Percentiles rank a stretch among this genome's conserved stretches.
These are phyloP conservation scores for Plantago elongata DNA, from an alignment of 257 asterid species.

Conservation along the genomic window DNA sequence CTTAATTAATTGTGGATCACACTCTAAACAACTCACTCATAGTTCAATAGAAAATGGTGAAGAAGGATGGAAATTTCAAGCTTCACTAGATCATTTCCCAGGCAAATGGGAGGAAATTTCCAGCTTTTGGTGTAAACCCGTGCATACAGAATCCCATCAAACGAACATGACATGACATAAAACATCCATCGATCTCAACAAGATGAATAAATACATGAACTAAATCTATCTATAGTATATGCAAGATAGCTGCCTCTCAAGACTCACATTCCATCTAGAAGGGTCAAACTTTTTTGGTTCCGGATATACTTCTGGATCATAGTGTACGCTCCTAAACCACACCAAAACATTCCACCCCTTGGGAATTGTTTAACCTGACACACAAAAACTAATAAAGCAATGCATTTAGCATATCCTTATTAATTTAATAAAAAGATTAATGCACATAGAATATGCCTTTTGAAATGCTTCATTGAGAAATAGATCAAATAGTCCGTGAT, in stretches of 20 bases:
- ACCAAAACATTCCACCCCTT: constrained; percentile 83
- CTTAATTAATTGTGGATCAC: no score
- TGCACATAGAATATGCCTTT: no score
- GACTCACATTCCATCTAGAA: constrained; percentile 90
- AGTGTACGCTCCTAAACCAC: constrained; percentile 82
- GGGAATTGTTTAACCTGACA: constrained; percentile 72
- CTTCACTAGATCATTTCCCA: constrained; percentile 92
- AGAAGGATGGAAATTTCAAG: constrained; percentile 77
- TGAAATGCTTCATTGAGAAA: no score
- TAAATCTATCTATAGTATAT: no score
- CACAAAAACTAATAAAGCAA: background rate
- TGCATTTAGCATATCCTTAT: no score
- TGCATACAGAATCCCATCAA: constrained; percentile 13
- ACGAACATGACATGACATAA: no score
- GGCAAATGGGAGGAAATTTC: constrained; percentile 83
- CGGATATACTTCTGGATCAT: constrained; percentile 53
- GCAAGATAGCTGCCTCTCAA: background rate
- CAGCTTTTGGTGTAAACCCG: constrained; percentile 70
- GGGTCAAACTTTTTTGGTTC: constrained; percentile 80
- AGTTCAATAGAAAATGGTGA: constrained; percentile 66
- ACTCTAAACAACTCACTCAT: constrained; percentile 44
- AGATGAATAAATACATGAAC: no score
- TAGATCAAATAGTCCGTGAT: no score
- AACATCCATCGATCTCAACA: no score
- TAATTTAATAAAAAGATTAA: no score